Evolutionary conservation across 805 yeast species (phyloP).

Genomic region (Pichia deserticola): DNA sequence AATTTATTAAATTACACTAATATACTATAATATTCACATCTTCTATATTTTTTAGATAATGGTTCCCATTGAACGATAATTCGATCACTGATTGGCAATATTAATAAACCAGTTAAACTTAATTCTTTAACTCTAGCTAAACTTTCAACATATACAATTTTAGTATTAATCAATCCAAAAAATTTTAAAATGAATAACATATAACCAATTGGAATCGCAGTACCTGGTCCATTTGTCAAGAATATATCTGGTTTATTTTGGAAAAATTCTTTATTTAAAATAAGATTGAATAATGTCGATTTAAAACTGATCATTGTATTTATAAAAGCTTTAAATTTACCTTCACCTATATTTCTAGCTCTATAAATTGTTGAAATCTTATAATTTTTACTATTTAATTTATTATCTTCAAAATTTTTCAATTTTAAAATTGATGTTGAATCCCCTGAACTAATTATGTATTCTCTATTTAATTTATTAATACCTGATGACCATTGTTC

Average conservation of each 20-base stretch:
- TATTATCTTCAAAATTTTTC: conserved; percentile 28
- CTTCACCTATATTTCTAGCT: conserved; percentile 34
- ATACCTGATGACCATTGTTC: conserved; percentile 26
- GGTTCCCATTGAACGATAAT: conserved; percentile 88
- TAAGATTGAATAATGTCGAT: conserved; percentile 14
- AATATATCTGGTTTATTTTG: conserved; percentile 25
- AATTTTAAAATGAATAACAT: conserved; percentile 45
- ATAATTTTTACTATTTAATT: conserved; percentile 16
- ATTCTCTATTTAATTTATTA: conserved; percentile 19
- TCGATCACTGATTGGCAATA: conserved; percentile 65
- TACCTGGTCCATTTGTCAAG: conserved; percentile 73
- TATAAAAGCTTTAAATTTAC: conserved; percentile 22
- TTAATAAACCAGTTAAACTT: conserved; percentile 68
- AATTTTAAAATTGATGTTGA: conserved; percentile 37
- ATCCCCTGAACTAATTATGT: conserved; percentile 38
- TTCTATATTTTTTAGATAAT: conserved; percentile 39
- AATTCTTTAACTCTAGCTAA: conserved; percentile 72
- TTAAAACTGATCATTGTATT: conserved; percentile 29
- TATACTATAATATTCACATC: conserved; percentile 74
- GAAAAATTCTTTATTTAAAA: neutral
- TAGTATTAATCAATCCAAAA: conserved; percentile 39
- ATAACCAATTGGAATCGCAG: conserved; percentile 63
- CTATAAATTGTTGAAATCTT: conserved; percentile 25
- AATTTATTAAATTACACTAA: conserved; percentile 38
- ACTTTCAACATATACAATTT: conserved; percentile 76